Evolutionary conservation across 257 asterid genomes (phyloP).

Genomic region (Eustoma russellianum): DNA sequence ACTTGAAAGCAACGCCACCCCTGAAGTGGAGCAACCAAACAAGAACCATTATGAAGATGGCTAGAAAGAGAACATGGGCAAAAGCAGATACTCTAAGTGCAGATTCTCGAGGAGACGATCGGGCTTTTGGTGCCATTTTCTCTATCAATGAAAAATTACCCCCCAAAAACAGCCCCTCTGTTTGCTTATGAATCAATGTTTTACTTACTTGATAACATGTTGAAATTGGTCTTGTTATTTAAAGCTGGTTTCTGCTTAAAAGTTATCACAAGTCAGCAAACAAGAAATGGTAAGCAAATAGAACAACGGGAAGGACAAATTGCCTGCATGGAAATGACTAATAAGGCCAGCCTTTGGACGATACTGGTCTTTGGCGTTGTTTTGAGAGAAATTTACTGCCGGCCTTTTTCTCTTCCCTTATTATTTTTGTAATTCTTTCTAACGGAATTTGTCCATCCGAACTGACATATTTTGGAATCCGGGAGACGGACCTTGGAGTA

Average conservation of each 20-base stretch:
- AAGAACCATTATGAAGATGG: conserved; percentile 26
- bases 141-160: no score
- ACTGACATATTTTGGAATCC: no score
- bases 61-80: conserved; percentile 38
- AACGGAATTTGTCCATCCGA: no score
- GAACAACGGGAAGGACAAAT: not conserved
- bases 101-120: conserved; percentile 16
- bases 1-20: conserved; percentile 41
- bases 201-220: not conserved
- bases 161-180: not conserved
- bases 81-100: conserved; percentile 26
- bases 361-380: no score
- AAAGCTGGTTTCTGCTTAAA: not conserved
- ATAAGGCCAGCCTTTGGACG: no score
- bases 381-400: no score
- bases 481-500: no score
- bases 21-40: conserved; percentile 57
- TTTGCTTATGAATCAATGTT: not conserved
- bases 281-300: not conserved
- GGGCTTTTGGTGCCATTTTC: conserved; percentile 25
- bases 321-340: not conserved
- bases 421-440: no score
- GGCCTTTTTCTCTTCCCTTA: no score
- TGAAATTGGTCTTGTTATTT: not conserved
- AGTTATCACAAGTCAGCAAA: not conserved